Base-by-base conservation (phyloP, 306 rosid species). In the Hylodesmum podocarpum region DNA sequence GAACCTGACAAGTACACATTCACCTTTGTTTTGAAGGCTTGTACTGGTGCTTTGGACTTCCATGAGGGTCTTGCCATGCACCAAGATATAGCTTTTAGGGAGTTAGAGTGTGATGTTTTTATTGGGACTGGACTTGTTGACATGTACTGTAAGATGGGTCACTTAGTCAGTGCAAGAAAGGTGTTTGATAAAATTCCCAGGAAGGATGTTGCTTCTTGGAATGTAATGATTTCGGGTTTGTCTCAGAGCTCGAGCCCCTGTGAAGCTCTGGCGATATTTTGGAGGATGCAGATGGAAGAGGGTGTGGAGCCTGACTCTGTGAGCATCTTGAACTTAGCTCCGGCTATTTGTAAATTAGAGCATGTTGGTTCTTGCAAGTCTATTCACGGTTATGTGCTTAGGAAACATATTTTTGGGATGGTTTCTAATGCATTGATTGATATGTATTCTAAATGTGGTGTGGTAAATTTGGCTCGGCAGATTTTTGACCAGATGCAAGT, bases 1-100 rank as follows among this genome's bases (percentile, higher is more conserved):
- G 79, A 86, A 76, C 92, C 96, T 4, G 96, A 90, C 73, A 90
- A 90, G 66, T 90, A 82, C 53, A 90, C 92, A 4, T 88, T 88
- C 61, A 86, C 88, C 67, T 90, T 88, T 80, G 87, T 84, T 69
- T 76, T 90, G 83, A 88, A 81, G 79, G 92, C 96, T 43, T 90
- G 93, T 61, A 83, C 88, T 34, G 82, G 83, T 53, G 83, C 89
- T 72, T 76, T 86, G 25, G 86, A 88, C 46, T 85, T 86, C 22
- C 70, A 81, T 44, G 88, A 83, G 77, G 96, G 93, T 28, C 51
- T 81, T 21, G 27, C 66, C 18, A 15, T 86, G 50, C 89, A 86
- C 78, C 80, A 74, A 19, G 87, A 88, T 63, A 77, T 82, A 53
- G 83, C 54, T 37, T 78, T 82, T 37, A 78, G 80, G 66, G 63